Conservation (phyloP, 352 stramenopile species). For the Pythium utonaiense region DNA sequence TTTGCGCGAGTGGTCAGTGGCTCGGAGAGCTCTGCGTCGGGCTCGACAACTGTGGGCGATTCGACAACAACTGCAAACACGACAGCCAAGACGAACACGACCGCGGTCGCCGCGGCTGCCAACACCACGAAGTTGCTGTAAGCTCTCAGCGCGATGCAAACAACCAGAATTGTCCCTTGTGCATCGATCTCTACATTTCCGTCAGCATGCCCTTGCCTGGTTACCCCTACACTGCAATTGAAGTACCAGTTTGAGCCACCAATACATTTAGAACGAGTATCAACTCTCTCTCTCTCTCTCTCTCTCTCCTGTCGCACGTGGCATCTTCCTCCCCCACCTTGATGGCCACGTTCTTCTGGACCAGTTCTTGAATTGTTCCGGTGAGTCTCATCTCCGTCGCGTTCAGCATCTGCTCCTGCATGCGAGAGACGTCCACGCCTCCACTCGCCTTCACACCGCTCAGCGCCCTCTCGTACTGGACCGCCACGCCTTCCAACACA, state of each 20-base stretch:
- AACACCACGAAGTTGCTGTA: constrained; percentile 14
- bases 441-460: constrained; percentile 37
- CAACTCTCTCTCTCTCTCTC: too few relatives aligned
- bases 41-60: constrained; percentile 27
- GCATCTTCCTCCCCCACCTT: constrained; percentile 25
- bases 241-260: background rate
- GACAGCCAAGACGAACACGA: constrained; percentile 20
- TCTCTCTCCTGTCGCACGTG: too few relatives aligned
- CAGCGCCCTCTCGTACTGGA: constrained; percentile 46
- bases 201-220: too few relatives aligned
- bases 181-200: background rate
- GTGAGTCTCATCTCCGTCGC: constrained; percentile 55
- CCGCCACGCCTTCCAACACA: constrained; percentile 62
- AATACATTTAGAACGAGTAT: background rate
- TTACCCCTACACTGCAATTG: too few relatives aligned
- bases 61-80: constrained; percentile 19
- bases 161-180: background rate
- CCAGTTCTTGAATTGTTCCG: constrained; percentile 51
- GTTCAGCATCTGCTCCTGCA: constrained; percentile 71
- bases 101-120: constrained; percentile 19
- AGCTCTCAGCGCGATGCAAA: background rate
- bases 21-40: constrained; percentile 30
- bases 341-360: constrained; percentile 64
- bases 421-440: constrained; percentile 55
- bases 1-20: constrained; percentile 38